Percentiles rank a stretch among this genome's conserved stretches.
Evolutionary conservation across 2,329 filamentous ascomycete genomes (phyloP).

Genomic region (Botrytis hyacinthi): DNA sequence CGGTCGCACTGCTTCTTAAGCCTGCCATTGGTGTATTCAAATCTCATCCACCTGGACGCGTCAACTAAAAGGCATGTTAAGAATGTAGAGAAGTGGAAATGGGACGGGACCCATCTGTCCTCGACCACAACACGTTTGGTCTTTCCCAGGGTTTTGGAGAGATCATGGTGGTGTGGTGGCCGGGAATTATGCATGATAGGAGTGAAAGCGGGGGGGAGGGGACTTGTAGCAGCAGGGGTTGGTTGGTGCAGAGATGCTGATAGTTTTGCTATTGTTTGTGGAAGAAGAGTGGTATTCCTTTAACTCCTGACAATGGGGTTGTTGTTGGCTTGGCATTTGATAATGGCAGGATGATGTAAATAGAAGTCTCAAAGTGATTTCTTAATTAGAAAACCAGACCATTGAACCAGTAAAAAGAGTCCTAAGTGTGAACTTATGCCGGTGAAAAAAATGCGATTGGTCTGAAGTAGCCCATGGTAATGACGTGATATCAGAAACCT

Average conservation of each 20-base stretch:
- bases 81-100: conserved; percentile 23
- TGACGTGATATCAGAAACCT: background rate
- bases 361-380: background rate
- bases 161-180: background rate
- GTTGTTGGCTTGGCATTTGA: background rate
- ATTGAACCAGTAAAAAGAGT: too few relatives aligned
- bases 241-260: background rate
- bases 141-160: background rate
- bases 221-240: background rate
- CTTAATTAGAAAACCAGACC: accelerated
- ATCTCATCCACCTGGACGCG: background rate
- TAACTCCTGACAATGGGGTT: background rate
- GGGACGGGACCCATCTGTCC: conserved; percentile 23
- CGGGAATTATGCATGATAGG: too few relatives aligned
- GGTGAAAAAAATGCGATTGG: background rate
- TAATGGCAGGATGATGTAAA: too few relatives aligned
- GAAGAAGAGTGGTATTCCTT: background rate
- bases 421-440: accelerated
- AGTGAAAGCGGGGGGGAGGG: too few relatives aligned
- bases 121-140: conserved; percentile 18
- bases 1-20: background rate
- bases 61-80: conserved; percentile 18
- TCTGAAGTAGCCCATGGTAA: too few relatives aligned
- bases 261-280: background rate
- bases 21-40: background rate